Conservation (phyloP, 2,329 filamentous ascomycete species). For the Arthroderma uncinatum region DNA sequence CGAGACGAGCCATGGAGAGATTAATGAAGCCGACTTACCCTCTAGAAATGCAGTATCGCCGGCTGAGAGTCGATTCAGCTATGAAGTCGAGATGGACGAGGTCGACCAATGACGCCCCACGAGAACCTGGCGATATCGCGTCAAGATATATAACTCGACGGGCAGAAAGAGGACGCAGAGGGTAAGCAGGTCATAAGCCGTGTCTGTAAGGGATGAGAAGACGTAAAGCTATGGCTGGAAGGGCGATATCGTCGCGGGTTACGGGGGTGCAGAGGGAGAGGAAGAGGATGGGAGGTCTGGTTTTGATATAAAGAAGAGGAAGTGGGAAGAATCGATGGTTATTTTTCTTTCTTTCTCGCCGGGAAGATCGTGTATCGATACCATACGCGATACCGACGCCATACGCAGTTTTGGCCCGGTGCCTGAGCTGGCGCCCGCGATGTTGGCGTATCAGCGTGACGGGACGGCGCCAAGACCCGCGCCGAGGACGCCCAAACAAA, state of each 20-base stretch:
- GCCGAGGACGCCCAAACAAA: slow-evolving; percentile 8
- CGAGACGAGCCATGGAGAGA: background rate
- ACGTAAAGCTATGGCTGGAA: slow-evolving; percentile 7
- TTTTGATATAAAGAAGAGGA: too few species aligned
- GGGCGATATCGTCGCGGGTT: background rate
- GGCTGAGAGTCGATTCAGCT: too few species aligned
- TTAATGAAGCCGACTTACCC: background rate
- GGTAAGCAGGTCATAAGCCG: background rate
- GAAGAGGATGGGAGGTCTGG: slow-evolving; percentile 3
- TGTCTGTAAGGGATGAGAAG: background rate
- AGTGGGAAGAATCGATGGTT: too few species aligned
- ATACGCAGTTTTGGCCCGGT: slow-evolving; percentile 8
- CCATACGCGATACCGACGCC: slow-evolving; percentile 7
- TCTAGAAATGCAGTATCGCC: background rate
- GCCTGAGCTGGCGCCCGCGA: background rate
- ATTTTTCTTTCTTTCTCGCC: too few species aligned
- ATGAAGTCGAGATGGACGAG: too few species aligned
- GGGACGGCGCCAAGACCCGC: background rate
- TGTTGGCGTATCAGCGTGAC: slow-evolving; percentile 3
- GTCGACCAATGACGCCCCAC: background rate
- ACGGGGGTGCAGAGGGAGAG: background rate
- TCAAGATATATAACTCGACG: slow-evolving; percentile 6
- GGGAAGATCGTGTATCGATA: too few species aligned
- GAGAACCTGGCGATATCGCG: slow-evolving; percentile 6
- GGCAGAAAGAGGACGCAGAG: background rate